Conservation (phyloP, 2,329 filamentous ascomycete genomes). For the Paecilomyces variotii region DNA sequence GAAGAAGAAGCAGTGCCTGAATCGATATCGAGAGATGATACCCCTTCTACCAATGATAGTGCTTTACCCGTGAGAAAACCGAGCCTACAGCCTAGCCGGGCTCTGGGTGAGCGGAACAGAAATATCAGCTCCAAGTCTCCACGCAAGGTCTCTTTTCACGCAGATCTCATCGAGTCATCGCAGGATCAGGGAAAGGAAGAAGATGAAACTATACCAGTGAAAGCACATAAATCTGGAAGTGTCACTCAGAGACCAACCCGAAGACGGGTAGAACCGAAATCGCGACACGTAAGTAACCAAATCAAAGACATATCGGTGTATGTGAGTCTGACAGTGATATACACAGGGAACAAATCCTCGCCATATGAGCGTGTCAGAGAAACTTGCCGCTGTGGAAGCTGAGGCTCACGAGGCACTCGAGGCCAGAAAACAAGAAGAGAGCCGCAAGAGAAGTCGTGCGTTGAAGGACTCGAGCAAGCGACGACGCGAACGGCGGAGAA, state of each 20-base stretch:
- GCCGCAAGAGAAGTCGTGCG: slow-evolving; percentile 24
- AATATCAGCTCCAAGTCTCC: slow-evolving; percentile 25
- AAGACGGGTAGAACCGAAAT: slow-evolving; percentile 19
- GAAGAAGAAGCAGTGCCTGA: slow-evolving; percentile 2
- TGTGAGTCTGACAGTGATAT: not conserved
- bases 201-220: slow-evolving; percentile 27
- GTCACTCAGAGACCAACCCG: slow-evolving; percentile 21
- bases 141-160: slow-evolving; percentile 32
- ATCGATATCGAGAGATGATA: slow-evolving; percentile 11
- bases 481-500: slow-evolving; percentile 26
- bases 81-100: slow-evolving; percentile 16
- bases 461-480: slow-evolving; percentile 8
- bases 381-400: slow-evolving; percentile 34
- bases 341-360: slow-evolving; percentile 12
- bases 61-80: slow-evolving; percentile 6
- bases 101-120: slow-evolving; percentile 28
- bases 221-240: slow-evolving; percentile 23
- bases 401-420: slow-evolving; percentile 34
- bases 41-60: slow-evolving; percentile 4
- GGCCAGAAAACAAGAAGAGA: slow-evolving; percentile 24
- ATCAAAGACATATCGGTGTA: not conserved
- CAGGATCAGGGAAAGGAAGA: slow-evolving; percentile 16
- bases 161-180: slow-evolving; percentile 21
- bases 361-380: slow-evolving; percentile 33
- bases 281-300: slow-evolving; percentile 21